Evolutionary conservation across 352 stramenopile species (phyloP), one percentile per base, ranked within the genome.

Genomic region (Pythium pyrilobum): DNA sequence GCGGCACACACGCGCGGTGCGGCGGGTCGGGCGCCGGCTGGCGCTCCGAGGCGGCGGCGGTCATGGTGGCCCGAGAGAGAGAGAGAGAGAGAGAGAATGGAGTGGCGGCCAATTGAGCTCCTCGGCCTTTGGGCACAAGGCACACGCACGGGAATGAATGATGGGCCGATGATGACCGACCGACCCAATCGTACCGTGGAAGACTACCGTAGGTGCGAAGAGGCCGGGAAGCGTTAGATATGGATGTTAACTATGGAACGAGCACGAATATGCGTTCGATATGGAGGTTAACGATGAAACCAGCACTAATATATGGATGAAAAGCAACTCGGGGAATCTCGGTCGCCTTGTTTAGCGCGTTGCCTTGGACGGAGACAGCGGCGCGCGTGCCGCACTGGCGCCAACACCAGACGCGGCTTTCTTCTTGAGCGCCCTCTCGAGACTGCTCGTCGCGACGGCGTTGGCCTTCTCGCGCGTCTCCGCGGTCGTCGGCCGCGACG

Each of bases 391-490:
- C n/a, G n/a, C n/a, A n/a, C n/a, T n/a, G n/a, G 37, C 37, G 20
- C 37, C n/a, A n/a, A n/a, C n/a, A n/a, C n/a, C n/a, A n/a, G 52
- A 23, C n/a, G 36, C 32, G 5, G 23, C 57, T 34, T 74, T 75
- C 56, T 76, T 81, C 59, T 78, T 74, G 32, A 81, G 52, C 29
- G 63, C 71, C 39, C 72, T 74, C 42, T 76, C 68, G 21, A 81
- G 56, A 51, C 62, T 78, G 47, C 40, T 77, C 32, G 66, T 71
- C 13, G 58, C 62, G 41, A 46, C 18, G 41, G 18, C 31, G 9
- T 53, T 48, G 32, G 34, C 24, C 2, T 31, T 37, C 43, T 57
- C 50, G 24, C 59, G 60, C 50, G 54, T 64, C 18, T 62, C 52
- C 11, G 59, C 16, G 13, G 53, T 69, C 27, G 56, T 41, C 7